phyloP scores from a whole-genome alignment of 164 flowering plant species.

The Brasenia schreberi region DNA sequence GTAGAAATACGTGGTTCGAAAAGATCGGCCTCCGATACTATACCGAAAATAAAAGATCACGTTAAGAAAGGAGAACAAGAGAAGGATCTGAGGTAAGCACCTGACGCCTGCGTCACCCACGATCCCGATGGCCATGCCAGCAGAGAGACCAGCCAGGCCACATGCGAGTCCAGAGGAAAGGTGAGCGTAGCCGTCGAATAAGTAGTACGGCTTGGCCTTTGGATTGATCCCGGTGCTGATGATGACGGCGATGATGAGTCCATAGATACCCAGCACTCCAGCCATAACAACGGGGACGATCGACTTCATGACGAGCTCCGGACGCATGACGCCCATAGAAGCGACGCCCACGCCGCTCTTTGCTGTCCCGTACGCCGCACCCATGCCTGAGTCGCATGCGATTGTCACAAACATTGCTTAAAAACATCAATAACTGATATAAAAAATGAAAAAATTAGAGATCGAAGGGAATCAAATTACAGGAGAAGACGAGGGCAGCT shows the following conservation, averaged over 20 bases:
- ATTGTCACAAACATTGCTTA: background rate
- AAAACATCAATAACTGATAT: background rate
- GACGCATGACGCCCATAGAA: conserved; percentile 91
- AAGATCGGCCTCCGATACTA: too few species aligned
- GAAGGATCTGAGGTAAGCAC: conserved; percentile 17
- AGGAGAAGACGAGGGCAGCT: conserved; percentile 71
- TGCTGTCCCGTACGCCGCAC: conserved; percentile 89
- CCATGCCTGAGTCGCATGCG: conserved; percentile 47
- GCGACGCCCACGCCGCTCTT: conserved; percentile 92
- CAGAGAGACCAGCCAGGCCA: conserved; percentile 86
- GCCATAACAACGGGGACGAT: conserved; percentile 94
- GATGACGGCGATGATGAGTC: conserved; percentile 74
- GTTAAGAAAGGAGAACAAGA: background rate
- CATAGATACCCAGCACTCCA: conserved; percentile 81
- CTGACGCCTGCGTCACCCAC: conserved; percentile 89
- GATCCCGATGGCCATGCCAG: conserved; percentile 92
- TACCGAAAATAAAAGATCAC: too few species aligned
- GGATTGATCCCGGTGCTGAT: conserved; percentile 90
- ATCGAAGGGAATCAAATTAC: conserved; percentile 15
- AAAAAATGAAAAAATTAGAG: background rate
- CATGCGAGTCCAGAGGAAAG: conserved; percentile 79
- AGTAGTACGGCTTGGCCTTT: conserved; percentile 67
- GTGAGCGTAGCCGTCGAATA: conserved; percentile 78
- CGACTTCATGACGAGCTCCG: conserved; percentile 84
- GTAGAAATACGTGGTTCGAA: too few species aligned